Evolutionary conservation across 1,284 basidiomycete species (phyloP), one percentile per base, ranked within the genome.

Genomic region (Xerocomus alliaceus): DNA sequence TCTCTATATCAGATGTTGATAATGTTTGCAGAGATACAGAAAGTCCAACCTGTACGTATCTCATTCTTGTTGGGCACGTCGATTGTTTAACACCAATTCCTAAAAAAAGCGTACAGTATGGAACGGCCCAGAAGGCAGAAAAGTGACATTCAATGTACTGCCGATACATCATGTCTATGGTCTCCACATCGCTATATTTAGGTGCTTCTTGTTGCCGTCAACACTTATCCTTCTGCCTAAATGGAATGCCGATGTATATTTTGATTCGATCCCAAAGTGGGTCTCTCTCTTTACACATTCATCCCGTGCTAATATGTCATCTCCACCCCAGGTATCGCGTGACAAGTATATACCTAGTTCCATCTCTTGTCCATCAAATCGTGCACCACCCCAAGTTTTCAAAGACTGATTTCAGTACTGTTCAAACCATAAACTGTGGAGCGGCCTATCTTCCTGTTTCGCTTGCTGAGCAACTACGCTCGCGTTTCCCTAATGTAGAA

Each of bases 121-220:
- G 20, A 67, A 74, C 5, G 80, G 79, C 5, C 80, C 81, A 2
- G 78, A 77, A 56, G 79, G 80, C 20, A 73, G 82, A 4, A 82
- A 83, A 1, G 72, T 87, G 6, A 62, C 65, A 5, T 79, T 92
- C 32, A 85, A 79, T 0, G 86, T 87, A 65, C 74, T 92, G 2
- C 91, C 91, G 0, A 79, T 92, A 51, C 86, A 91, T 67, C 91
- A 92, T 66, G 78, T 83, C 2, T 90, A 84, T 66, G 91, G 89
- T 6, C 77, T 91, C 22, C 84, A 88, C 58, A 63, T 77, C 4
- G 80, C 81, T 60, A 77, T 78, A 18, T 83, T 92, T 70, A 82
- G 84, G 20, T 58, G 77, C 7, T 79, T 87, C 60, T 63, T 82
- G 9, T 28, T 68, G 0, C 84, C 81, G 0, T 61, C 63, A 12